Conservation (phyloP, 208 protist genomes). For the Strigomonas culicis region DNA sequence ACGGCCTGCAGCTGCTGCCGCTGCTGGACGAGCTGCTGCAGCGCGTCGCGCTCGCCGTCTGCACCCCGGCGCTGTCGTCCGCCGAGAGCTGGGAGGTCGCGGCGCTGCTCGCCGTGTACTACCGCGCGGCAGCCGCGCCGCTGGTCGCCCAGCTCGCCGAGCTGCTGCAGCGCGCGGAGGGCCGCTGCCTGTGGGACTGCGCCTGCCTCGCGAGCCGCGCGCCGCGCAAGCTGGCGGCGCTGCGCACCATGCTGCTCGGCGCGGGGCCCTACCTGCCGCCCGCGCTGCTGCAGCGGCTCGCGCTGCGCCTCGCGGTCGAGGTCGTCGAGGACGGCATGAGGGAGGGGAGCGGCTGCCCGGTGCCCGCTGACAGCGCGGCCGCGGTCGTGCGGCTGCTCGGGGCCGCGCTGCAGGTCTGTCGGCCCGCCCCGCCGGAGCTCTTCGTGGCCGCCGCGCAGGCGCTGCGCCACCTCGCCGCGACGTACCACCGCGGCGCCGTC, state of each 20-base stretch:
- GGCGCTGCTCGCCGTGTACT: conserved; percentile 8
- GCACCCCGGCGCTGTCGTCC: conserved; percentile 18
- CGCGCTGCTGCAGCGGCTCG: background rate
- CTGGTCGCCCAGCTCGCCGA: background rate
- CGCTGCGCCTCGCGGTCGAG: background rate
- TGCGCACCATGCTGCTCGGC: background rate
- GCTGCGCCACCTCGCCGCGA: background rate
- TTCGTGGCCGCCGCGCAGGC: background rate
- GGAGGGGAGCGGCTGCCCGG: background rate
- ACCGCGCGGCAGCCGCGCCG: background rate
- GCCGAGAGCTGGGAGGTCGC: conserved; percentile 4
- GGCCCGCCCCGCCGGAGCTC: background rate
- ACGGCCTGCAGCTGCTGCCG: conserved; percentile 38
- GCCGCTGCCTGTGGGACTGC: background rate
- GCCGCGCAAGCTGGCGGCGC: background rate
- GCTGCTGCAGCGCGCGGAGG: background rate
- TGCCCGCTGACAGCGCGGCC: background rate
- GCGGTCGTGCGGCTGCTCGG: background rate
- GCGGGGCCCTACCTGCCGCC: background rate
- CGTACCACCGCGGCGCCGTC: conserved; percentile 2
- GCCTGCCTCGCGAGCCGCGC: background rate
- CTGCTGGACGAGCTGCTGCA: conserved; percentile 22
- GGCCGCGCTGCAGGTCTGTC: background rate
- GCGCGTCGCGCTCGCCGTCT: conserved; percentile 19
- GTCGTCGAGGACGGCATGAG: background rate